Conservation (phyloP, 495 filamentous ascomycete genomes). For the Aspergillus heteromorphus region DNA sequence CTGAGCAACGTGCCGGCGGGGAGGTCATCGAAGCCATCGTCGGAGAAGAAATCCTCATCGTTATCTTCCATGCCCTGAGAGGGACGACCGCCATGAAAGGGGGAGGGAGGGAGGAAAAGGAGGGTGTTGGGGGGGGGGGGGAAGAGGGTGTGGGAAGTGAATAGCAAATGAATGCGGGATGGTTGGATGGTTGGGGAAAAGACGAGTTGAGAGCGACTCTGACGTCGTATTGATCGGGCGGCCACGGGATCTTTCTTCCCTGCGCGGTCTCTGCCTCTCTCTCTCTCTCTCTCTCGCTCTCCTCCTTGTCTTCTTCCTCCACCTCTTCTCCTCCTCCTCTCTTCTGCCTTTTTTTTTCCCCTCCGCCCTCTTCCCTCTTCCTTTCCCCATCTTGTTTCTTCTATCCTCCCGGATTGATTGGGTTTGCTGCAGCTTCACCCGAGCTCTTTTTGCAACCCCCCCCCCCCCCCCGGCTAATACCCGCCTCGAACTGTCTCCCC, state of each 20-base stretch:
- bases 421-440: neutral
- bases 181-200: neutral
- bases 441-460: no score
- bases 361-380: neutral
- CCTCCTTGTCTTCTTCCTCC: slow-evolving; percentile 4
- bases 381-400: neutral
- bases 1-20: slow-evolving; percentile 46
- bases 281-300: neutral
- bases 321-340: neutral
- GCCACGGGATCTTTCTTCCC: neutral
- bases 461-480: slow-evolving; percentile 2
- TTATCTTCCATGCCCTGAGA: slow-evolving; percentile 50
- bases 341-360: neutral
- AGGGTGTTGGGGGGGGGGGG: neutral
- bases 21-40: slow-evolving; percentile 56
- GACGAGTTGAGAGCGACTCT: slow-evolving; percentile 4
- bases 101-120: neutral
- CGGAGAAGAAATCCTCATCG: slow-evolving; percentile 62
- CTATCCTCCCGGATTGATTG: neutral
- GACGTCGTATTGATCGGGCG: slow-evolving; percentile 13
- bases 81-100: slow-evolving; percentile 39
- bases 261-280: neutral
- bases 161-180: neutral
- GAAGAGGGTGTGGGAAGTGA: slow-evolving; percentile 4
- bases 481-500: slow-evolving; percentile 8